Evolutionary conservation across 192 early-diverging fungal genomes (phyloP), one percentile per base, ranked within the genome.

Genomic region (Umbelopsis isabellina): DNA sequence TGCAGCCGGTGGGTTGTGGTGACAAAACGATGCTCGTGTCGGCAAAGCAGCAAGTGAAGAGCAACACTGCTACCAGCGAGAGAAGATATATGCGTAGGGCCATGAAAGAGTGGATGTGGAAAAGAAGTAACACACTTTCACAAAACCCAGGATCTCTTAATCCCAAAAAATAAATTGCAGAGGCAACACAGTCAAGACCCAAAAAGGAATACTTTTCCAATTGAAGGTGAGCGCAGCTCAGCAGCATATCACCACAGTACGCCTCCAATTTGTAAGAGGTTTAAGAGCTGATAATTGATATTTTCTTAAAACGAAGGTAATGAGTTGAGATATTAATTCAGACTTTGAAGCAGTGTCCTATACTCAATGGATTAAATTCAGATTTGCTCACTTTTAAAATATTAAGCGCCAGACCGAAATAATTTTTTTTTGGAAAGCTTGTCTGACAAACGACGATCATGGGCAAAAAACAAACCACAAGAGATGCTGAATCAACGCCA

Each of bases 401-500:
- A 41, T 41, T 41, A 5, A 41, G 37, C 37, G 37, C 37, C 37
- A 41, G 37, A 9, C 37, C 5, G 10, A 41, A 55, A 55, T 15
- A 61, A 35, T 61, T 35, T 61, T 35, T 61, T 35, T 35, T 35
- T 30, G 4, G 20, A 49, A 0, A 20, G 4, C 48, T 35, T 61
- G 27, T 61, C 25, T 61, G 2, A 0, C 27, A 3, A 3, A 11
- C 25, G 4, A 30, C 11, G 15, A 10, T 10, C 27, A 61, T 61
- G 55, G 55, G 55, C 30, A 61, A 35, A 35, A 61, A 61, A 35
- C 55, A 61, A 25, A 61, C 55, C 10, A 61, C 55, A 15, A 61
- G 55, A 61, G 23, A 61, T n/a, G 55, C 55, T 30, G 55, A 61
- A 61, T 61, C 55, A 35, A 61, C 55, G 11, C 55, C 55, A 16